Base-by-base conservation (phyloP, 108 stramenopile genomes). In the Nannochloropsis gaditana region DNA sequence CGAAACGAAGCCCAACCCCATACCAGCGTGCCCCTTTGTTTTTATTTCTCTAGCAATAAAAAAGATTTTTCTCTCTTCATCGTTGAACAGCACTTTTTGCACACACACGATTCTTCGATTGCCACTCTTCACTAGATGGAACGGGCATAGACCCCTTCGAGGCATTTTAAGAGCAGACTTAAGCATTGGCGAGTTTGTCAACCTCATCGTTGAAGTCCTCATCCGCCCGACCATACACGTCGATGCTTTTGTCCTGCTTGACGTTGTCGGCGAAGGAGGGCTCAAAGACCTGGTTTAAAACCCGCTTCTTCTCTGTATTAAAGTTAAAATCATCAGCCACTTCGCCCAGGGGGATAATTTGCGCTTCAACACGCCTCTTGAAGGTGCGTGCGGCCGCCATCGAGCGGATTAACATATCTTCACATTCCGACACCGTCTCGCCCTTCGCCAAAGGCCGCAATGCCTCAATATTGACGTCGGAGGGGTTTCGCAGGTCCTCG, bases 231-330 rank as follows among this genome's bases (percentile, higher is more conserved):
- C 88, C 88, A 81, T 88, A 88, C 42, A 88, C 88, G 81, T 88
- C 88, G 42, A 88, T 88, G 82, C 84, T 85, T 79, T 85, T 85
- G 88, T 88, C 88, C 84, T 87, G 87, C 88, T 88, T 88, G 42
- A 88, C 88, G 82, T 88, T 88, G 88, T 88, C 88, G 21, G 82
- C 88, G 44, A 88, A 88, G 84, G 82, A 83, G 21, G 88, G 88
- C 82, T 88, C 88, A 73, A 45, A 88, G 82, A 85, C 84, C 84
- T 88, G 84, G 84, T 88, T 88, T 21, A 85, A 82, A 44, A 88
- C 84, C 31, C 88, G 88, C 88, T 88, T 88, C 41, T 84, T 73
- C 50, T 85, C 84, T 5, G 82, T 80, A 82, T 42, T 79, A 84
- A 88, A 88, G 81, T 88, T 88, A 79, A 85, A 88, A 15, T 84